Evolutionary conservation across 2,329 filamentous ascomycete species (phyloP), one percentile per base, ranked within the genome.

Genomic region (Emmonsia crescens): DNA sequence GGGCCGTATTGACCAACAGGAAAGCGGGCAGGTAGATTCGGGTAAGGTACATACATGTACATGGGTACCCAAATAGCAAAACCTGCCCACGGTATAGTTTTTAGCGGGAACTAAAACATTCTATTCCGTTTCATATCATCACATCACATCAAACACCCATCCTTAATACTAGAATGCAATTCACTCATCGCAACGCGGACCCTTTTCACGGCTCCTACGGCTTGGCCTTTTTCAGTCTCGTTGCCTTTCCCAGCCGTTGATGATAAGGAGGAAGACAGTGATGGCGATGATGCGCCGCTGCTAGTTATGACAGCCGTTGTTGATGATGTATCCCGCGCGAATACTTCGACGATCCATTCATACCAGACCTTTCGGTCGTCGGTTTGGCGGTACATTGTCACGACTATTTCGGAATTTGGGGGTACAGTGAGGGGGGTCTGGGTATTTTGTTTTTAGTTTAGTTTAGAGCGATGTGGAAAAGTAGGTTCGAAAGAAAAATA

Each of bases 321-420:
- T 36, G 62, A 46, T 6, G 61, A n/a, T 51, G 66, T 64, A 63
- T 75, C 72, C 16, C 74, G 62, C 29, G 72, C 82, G 74, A 87
- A 96, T 12, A 89, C 89, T 74, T 97, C 94, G 1, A 96, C 87
- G 64, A 94, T 81, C 94, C 94, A 99, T 74, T 99, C 94, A 74
- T 99, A 99, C 95, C 94, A 99, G 8, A 99, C 94, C 74, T 89
- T 95, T 44, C 88, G 85, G 72, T 96, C 91, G 71, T 99, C 93
- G 0, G 94, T 97, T 76, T 95, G 89, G 58, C 94, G 84, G 89
- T 91, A 96, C 86, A 99, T 96, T 72, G 86, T 94, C 44, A 96
- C 85, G 67, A 95, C 89, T 4, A 97, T 80, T 73, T 96, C 90
- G 0, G 88, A 86, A 66, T 90, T 85, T 62, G 90, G 88, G 0